Conservation (phyloP, 1,139 yeast genomes). For the Torulaspora globosa region DNA sequence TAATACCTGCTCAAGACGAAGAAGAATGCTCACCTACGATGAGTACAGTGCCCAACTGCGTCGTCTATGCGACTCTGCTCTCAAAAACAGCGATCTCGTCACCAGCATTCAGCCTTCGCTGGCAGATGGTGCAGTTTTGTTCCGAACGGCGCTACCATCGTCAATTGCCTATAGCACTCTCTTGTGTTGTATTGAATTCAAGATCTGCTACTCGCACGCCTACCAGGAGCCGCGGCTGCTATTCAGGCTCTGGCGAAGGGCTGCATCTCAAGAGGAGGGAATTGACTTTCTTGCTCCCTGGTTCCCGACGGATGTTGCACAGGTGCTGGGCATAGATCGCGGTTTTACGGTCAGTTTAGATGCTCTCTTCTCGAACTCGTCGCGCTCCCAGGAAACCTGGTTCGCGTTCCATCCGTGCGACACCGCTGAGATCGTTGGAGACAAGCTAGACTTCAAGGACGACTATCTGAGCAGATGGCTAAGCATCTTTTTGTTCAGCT, state of each 20-base stretch:
- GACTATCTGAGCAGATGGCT: conserved; percentile 28
- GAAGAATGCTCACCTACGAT: background rate
- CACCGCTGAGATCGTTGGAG: conserved; percentile 28
- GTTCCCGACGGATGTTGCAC: conserved; percentile 12
- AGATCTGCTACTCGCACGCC: conserved; percentile 17
- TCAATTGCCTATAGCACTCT: background rate
- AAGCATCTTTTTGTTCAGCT: conserved; percentile 23
- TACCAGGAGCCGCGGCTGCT: conserved; percentile 26
- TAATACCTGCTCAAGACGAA: too few species aligned
- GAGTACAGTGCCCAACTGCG: background rate
- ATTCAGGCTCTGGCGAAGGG: conserved; percentile 21
- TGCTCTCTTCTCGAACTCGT: conserved; percentile 6
- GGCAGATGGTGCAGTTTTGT: conserved; percentile 3
- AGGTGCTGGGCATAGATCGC: conserved; percentile 5
- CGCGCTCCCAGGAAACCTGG: conserved; percentile 20
- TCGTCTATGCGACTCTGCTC: background rate
- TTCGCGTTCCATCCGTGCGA: conserved; percentile 33
- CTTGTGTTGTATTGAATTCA: conserved; percentile 13
- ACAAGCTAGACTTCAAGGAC: conserved; percentile 5
- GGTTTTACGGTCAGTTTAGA: conserved; percentile 14
- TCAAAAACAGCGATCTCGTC: background rate
- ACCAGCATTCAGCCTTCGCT: background rate
- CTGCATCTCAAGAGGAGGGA: conserved; percentile 3
- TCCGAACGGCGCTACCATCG: conserved; percentile 9
- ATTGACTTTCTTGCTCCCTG: conserved; percentile 8